A percentile compares a stretch with the other conserved stretches of the same genome.
phyloP scores from a whole-genome alignment of 306 rosid genomes.

The Alnus rubra region DNA sequence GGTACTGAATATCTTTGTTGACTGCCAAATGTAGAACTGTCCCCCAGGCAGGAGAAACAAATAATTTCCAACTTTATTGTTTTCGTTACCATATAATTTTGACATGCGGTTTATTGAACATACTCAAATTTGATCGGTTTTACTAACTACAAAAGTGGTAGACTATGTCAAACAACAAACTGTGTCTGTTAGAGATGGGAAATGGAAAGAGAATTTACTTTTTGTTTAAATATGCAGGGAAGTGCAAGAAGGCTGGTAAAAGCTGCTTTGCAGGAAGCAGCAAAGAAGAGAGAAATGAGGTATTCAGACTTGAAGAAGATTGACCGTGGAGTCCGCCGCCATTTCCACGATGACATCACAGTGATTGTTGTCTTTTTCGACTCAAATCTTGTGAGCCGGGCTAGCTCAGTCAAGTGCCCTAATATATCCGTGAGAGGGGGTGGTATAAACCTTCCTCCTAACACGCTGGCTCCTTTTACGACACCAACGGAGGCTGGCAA shows the following conservation, averaged over 20 bases:
- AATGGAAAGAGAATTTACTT: background rate
- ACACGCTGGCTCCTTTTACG: slow-evolving; percentile 70
- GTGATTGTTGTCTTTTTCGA: slow-evolving; percentile 88
- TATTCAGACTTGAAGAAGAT: slow-evolving; percentile 95
- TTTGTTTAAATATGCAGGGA: slow-evolving; percentile 58
- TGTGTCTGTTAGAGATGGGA: background rate
- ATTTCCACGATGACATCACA: slow-evolving; percentile 96
- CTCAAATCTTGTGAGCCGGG: slow-evolving; percentile 68
- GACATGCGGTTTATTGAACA: background rate
- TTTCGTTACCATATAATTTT: background rate
- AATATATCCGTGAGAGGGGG: slow-evolving; percentile 84
- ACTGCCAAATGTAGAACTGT: background rate
- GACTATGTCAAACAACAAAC: background rate
- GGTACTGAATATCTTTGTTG: background rate
- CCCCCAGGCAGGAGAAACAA: background rate
- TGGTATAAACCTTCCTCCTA: slow-evolving; percentile 69
- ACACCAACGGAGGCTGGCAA: slow-evolving; percentile 58
- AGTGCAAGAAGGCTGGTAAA: slow-evolving; percentile 88
- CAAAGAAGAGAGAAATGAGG: slow-evolving; percentile 99
- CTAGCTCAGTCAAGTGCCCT: slow-evolving; percentile 64
- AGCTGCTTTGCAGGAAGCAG: slow-evolving; percentile 82
- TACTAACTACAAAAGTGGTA: background rate
- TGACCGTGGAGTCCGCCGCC: slow-evolving; percentile 95
- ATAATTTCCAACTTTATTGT: background rate
- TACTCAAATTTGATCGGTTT: background rate